These are phyloP conservation scores for Jasminum sambac DNA, from an alignment of 257 asterid genomes.

Conservation along the genomic window DNA sequence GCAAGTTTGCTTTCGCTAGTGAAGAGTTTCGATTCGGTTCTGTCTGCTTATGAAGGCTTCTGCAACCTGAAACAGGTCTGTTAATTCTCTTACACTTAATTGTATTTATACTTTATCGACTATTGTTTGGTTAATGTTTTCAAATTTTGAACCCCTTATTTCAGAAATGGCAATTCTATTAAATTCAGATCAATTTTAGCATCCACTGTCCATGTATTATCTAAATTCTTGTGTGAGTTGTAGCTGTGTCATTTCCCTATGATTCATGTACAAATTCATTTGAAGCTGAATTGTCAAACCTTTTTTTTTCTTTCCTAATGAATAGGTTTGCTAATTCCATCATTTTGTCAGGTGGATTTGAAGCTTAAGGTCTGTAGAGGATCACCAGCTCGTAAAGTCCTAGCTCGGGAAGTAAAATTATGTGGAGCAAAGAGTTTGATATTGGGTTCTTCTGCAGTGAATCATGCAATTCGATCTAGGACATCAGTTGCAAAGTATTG, in stretches of 20 bases:
- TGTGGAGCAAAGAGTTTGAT: constrained; percentile 65
- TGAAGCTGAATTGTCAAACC: background rate
- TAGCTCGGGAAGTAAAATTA: constrained; percentile 57
- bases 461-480: constrained; percentile 57
- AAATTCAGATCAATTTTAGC: background rate
- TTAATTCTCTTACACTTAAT: constrained; percentile 1
- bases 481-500: constrained; percentile 78
- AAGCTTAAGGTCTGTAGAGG: constrained; percentile 91
- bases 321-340: constrained; percentile 13
- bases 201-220: background rate
- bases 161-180: background rate
- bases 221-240: background rate
- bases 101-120: constrained; percentile 6
- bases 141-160: background rate
- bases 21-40: constrained; percentile 69
- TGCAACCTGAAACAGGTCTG: constrained; percentile 80
- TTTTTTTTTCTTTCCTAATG: background rate
- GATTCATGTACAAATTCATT: constrained; percentile 4
- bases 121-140: background rate
- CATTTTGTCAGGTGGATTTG: constrained; percentile 63
- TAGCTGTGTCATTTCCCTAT: background rate
- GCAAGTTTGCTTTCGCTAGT: constrained; percentile 59
- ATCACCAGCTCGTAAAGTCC: constrained; percentile 59
- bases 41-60: constrained; percentile 86
- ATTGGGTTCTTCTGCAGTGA: constrained; percentile 59